Base-by-base conservation (phyloP, 2,329 filamentous ascomycete species). In the Penicillium brevicompactum region DNA sequence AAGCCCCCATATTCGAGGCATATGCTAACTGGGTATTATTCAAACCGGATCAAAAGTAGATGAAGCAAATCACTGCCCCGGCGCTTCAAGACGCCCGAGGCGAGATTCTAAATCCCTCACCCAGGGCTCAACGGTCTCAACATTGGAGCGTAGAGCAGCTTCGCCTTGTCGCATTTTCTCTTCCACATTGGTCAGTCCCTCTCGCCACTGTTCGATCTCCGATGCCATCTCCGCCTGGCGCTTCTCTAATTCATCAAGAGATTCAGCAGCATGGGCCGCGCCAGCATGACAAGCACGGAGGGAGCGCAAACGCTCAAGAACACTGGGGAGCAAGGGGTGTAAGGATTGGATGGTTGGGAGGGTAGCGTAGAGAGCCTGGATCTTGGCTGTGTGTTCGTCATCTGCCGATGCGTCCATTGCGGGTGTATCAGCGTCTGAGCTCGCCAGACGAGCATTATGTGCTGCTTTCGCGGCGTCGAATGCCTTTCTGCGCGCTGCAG, bases 311-410 rank as follows among this genome's bases (percentile, higher is more conserved):
- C 94, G 85, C 67, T 97, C 92, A 10, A 99, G 80, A 9, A 97
- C 80, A 5, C 91, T 85, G 1, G 94, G 93, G 4, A 99, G 82
- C 16, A 96, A 81, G 1, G 94, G 94, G 5, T 91, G 84, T 7
- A 99, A 81, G 53, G 83, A 89, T 74, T 96, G 92, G 55, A 99
- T 94, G 0, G 91, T 94, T 1, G 92, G 88, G 14, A 99, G 79
- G 3, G 91, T 90, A 1, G 90, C 89, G 74, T 97, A 97, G 5
- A 99, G 83, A 1, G 92, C 90, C 62, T 96, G 94, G 71, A 99
- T 89, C 72, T 96, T 96, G 50, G 90, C 83, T 40, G 87, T 83
- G 65, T 95, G 89, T 65, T 96, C 91, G 8, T 76, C 75, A 4
- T 88, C 41, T 84, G 91, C 69, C 10, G 67, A 62, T 8, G 69